Conservation (phyloP, 2,329 filamentous ascomycete species). For the Microdochium bolleyi region DNA sequence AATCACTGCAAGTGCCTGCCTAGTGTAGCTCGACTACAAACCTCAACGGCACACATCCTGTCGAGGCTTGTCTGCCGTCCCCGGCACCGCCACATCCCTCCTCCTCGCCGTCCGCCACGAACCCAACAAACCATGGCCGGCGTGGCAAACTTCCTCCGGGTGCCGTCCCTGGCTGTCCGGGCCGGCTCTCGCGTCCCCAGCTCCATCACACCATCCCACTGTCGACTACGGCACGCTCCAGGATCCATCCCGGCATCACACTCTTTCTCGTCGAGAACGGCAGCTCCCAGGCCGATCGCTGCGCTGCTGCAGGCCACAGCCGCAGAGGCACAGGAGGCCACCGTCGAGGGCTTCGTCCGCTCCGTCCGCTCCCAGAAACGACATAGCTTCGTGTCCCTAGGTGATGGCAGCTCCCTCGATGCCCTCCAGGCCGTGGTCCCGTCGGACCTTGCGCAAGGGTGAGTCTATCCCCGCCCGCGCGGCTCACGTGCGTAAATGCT, state of each 20-base stretch:
- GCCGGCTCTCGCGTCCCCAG: not conserved
- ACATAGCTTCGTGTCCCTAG: slow-evolving; percentile 73
- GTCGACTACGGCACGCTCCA: not conserved
- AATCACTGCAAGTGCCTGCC: too few relatives aligned
- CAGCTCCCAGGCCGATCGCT: slow-evolving; percentile 30
- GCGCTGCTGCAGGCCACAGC: slow-evolving; percentile 47
- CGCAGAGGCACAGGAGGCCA: slow-evolving; percentile 36
- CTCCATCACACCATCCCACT: not conserved
- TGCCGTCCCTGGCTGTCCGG: slow-evolving; percentile 2
- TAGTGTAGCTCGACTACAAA: too few relatives aligned
- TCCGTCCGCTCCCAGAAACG: slow-evolving; percentile 83
- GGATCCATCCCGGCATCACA: not conserved
- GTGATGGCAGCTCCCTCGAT: slow-evolving; percentile 76
- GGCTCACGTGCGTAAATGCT: not conserved
- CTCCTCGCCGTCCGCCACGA: not conserved
- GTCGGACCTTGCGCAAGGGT: slow-evolving; percentile 66
- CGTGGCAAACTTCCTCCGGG: not conserved
- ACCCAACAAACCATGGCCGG: not conserved
- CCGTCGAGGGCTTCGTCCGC: slow-evolving; percentile 71
- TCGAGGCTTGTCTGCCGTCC: too few relatives aligned
- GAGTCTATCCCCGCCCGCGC: slow-evolving; percentile 25
- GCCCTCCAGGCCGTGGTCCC: slow-evolving; percentile 75
- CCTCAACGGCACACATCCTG: too few relatives aligned
- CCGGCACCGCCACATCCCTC: too few relatives aligned
- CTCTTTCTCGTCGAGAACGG: not conserved